Evolutionary conservation across 2,329 filamentous ascomycete species (phyloP).

Genomic region (Stemphylium beticola): DNA sequence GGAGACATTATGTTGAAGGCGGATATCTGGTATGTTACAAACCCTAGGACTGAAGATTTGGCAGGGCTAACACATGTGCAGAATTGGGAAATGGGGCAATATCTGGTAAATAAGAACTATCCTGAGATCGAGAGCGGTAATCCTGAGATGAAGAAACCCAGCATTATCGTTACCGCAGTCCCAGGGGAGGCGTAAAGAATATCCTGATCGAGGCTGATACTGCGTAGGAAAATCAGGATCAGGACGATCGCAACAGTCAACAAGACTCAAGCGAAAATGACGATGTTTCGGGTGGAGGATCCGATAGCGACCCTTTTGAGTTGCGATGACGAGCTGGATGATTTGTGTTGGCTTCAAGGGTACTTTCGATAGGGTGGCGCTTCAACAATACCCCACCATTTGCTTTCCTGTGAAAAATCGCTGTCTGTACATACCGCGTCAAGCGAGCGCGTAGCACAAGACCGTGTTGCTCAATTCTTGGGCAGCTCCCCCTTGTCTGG

Average conservation of each 20-base stretch:
- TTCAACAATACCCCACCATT: constrained; percentile 6
- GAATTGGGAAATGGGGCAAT: constrained; percentile 21
- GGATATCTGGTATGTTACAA: constrained; percentile 9
- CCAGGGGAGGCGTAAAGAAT: background rate
- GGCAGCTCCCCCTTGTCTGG: background rate
- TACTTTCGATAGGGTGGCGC: background rate
- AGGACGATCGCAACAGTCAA: background rate
- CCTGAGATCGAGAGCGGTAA: constrained; percentile 10
- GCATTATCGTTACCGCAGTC: constrained; percentile 8
- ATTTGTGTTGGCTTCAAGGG: background rate
- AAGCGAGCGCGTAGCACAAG: background rate
- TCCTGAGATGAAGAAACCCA: constrained; percentile 4
- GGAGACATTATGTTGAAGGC: constrained; percentile 22
- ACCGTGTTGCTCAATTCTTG: background rate
- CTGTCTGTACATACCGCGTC: background rate
- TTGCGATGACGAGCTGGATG: constrained; percentile 1
- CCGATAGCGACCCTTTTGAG: background rate
- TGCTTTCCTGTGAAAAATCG: background rate
- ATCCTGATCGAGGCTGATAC: constrained; percentile 6
- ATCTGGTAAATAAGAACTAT: constrained; percentile 17
- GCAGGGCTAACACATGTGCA: constrained; percentile 1
- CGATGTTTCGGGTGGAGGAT: background rate
- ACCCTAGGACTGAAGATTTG: background rate
- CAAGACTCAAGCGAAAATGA: background rate
- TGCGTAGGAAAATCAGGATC: constrained; percentile 3